Evolutionary conservation across 306 rosid species (phyloP).

Genomic region (Prunus persica): DNA sequence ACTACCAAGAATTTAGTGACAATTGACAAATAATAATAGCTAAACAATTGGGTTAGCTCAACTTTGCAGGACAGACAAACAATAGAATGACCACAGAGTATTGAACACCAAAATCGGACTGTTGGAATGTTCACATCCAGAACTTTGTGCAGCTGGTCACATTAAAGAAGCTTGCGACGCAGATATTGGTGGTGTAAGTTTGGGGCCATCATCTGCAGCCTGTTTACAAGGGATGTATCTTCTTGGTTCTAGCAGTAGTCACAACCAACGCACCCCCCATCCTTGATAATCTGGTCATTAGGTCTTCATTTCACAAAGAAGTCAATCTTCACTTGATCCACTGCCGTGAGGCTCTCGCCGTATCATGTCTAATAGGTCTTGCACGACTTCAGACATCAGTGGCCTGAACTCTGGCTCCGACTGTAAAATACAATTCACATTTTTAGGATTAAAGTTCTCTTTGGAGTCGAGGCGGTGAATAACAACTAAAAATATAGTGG

Average conservation of each 20-base stretch:
- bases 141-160: constrained; percentile 14
- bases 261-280: constrained; percentile 29
- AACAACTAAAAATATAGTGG: background rate
- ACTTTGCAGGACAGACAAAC: constrained; percentile 31
- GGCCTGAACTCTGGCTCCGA: constrained; percentile 92
- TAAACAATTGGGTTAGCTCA: constrained; percentile 50
- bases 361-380: constrained; percentile 77
- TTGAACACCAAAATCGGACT: constrained; percentile 21
- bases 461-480: background rate
- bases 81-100: constrained; percentile 24
- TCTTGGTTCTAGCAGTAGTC: constrained; percentile 22
- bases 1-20: constrained; percentile 32
- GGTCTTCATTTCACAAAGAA: constrained; percentile 15
- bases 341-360: constrained; percentile 57
- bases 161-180: constrained; percentile 15
- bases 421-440: constrained; percentile 43
- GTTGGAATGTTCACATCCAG: constrained; percentile 16
- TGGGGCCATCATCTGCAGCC: constrained; percentile 21
- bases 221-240: constrained; percentile 8
- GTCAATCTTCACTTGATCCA: constrained; percentile 60
- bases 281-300: constrained; percentile 6
- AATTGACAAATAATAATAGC: constrained; percentile 34
- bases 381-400: constrained; percentile 84
- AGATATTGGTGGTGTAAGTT: constrained; percentile 35
- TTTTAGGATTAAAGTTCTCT: constrained; percentile 13